Evolutionary conservation across 2,329 filamentous ascomycete species (phyloP), one percentile per base, ranked within the genome.

Genomic region (Pseudogymnoascus sp.): DNA sequence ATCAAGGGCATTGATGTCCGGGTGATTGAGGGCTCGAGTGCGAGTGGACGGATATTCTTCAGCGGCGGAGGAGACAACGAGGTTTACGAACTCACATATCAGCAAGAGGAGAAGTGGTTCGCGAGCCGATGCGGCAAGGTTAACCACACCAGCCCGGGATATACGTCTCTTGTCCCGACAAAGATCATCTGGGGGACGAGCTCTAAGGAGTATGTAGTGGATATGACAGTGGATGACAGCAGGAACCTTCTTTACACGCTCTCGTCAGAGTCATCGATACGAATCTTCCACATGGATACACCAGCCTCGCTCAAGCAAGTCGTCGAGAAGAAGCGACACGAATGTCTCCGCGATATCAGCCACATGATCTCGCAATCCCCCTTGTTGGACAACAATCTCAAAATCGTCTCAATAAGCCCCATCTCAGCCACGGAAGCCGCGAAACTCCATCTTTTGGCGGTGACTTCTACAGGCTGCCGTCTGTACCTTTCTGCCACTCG

Each of bases 51-150:
- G 65, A 94, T 99, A 67, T 99, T 99, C 79, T 96, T 97, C 71
- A 87, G 89, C 42, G 91, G 92, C 38, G 83, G 82, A 60, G 83
- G 81, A 60, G 90, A 93, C 67, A 91, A 91, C 66, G 92, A 97
- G 69, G 85, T 99, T 58, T 91, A 94, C 73, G 94, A 99, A 75
- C 83, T 99, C 61, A 92, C 89, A 68, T 99, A 99, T 73, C 93
- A 97, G 75, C 92, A 96, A 71, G 92, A 97, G 74, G 94, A 99
- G 76, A 89, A 90, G 69, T 99, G 94, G 94, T 99, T 99, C 72
- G 88, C 90, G 61, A 92, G 87, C 74, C 85, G 89, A 67, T 95
- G 91, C 72, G 87, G 88, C 64, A 96, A 92, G 76, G 86, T 93
- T 66, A 95, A 95, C 72, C 94, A 97, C 73, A 93, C 88, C 58